Evolutionary conservation across 2,329 filamentous ascomycete genomes (phyloP), one percentile per base, ranked within the genome.

Genomic region (Pseudocercospora fuligena): DNA sequence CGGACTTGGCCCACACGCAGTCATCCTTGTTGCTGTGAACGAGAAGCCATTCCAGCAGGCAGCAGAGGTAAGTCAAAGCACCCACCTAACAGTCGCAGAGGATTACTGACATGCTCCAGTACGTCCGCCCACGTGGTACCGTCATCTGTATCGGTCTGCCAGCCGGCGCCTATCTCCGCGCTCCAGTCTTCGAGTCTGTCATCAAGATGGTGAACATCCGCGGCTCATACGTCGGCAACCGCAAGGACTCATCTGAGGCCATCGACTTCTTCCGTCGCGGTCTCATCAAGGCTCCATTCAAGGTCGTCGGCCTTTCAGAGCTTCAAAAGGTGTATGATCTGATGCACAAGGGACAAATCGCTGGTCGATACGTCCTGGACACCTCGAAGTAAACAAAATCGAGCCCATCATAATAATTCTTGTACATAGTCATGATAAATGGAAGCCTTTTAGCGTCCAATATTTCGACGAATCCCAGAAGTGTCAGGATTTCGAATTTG

Each of bases 31-130:
- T 67, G 94, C 94, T 68, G 93, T 92, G 61, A 87, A 85, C 74
- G 94, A 97, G 86, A 92, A 90, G 84, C 94, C 94, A 62, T 97
- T 97, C 89, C 93, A 97, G 83, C 94, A 97, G 83, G 94, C 94
- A 49, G 89, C 92, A 57, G 89, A 86, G 75, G 75, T 78, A 65
- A 68, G 74, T 69, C 21, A 14, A 46, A 47, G 21, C 16, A n/a
- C 6, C 9, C 54, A 27, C 31, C 58, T 51, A 14, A n/a, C 23
- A 16, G 27, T 51, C 47, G 43, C 23, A 9, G 3, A 60, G 19
- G 61, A 58, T 40, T 53, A 40, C 54, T 67, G 51, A 65, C 64
- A 23, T 53, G n/a, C 31, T 60, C 23, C 58, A 87, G 80, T 97
- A 97, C 81, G 90, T 97, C 69, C 91, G 94, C 67, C 87, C 92